Conservation (phyloP, 371 early-diverging fungal genomes). For the Rhizopus microsporus region DNA sequence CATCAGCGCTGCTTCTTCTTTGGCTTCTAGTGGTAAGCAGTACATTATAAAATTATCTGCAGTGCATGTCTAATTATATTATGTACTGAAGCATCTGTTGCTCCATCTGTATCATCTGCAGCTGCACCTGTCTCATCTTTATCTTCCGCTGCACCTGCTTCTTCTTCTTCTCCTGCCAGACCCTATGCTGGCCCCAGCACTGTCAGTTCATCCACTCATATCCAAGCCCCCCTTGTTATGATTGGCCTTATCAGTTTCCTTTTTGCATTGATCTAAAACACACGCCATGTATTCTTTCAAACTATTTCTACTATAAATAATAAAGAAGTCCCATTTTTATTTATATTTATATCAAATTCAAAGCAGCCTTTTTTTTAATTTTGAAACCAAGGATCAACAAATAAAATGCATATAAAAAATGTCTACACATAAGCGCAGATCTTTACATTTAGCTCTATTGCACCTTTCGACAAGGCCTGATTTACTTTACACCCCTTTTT, state of each 20-base stretch:
- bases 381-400: too few relatives aligned
- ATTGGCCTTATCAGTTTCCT: slow-evolving; percentile 16
- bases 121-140: neutral
- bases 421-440: too few relatives aligned
- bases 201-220: slow-evolving; percentile 15
- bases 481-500: too few relatives aligned
- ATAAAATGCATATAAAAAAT: too few relatives aligned
- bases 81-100: neutral
- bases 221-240: slow-evolving; percentile 16
- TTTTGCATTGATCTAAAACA: slow-evolving; percentile 12
- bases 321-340: neutral
- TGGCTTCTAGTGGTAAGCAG: slow-evolving; percentile 18
- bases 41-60: too few relatives aligned
- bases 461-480: too few relatives aligned
- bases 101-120: slow-evolving; percentile 4
- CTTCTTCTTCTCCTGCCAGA: slow-evolving; percentile 17
- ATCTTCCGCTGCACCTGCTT: slow-evolving; percentile 11
- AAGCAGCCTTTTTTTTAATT: too few relatives aligned
- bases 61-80: neutral
- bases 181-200: slow-evolving; percentile 30
- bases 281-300: neutral
- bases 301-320: neutral
- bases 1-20: slow-evolving; percentile 5
- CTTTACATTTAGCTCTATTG: too few relatives aligned
- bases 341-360: too few relatives aligned